Base-by-base conservation (phyloP, 306 rosid species). In the Acacia melanoxylon region DNA sequence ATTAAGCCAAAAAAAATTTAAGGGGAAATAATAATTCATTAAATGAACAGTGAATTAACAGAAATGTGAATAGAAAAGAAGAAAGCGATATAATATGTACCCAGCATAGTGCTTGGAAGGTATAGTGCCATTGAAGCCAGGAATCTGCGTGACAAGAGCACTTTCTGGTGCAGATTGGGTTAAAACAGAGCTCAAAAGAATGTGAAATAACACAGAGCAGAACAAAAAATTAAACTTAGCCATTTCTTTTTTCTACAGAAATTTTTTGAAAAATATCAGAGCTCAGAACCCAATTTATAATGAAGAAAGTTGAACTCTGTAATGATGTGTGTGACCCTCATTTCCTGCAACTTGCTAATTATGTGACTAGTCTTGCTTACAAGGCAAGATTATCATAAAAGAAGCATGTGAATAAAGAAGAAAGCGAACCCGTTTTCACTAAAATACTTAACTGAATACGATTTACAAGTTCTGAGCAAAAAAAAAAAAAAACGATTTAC, bases 91-190 rank as follows among this genome's bases (percentile, higher is more conserved):
- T 52, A 52, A 41, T 14, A 12, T 52, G 16, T 78, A 78, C 76
- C 83, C 77, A 80, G 70, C 77, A 42, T 70, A 71, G 72, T 71
- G 78, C 59, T 80, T 70, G 61, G 83, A 80, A 17, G 83, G 83
- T 1, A 71, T 5, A 2, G 56, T 56, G 20, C 83, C 83, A 71
- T 40, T 58, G 59, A 80, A 80, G 22, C 83, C 77, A 12, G 77
- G 77, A 80, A 78, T 12, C 17, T 78, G 37, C 14, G 74, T 46
- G 11, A 78, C 45, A n/a, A 78, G 81, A n/a, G 75, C 66, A 16
- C 41, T 59, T 56, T 56, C 19, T 3, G 85, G 85, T 3, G 85
- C 85, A n/a, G 85, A 76, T 19, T 67, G 85, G 15, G 22, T 68
- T n/a, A 76, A 6, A 11, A 66, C 63, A 67, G 46, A 40, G 70